These are phyloP conservation scores for Heracleum sosnowskyi DNA, from an alignment of 129 eudicot genomes.

Conservation along the genomic window DNA sequence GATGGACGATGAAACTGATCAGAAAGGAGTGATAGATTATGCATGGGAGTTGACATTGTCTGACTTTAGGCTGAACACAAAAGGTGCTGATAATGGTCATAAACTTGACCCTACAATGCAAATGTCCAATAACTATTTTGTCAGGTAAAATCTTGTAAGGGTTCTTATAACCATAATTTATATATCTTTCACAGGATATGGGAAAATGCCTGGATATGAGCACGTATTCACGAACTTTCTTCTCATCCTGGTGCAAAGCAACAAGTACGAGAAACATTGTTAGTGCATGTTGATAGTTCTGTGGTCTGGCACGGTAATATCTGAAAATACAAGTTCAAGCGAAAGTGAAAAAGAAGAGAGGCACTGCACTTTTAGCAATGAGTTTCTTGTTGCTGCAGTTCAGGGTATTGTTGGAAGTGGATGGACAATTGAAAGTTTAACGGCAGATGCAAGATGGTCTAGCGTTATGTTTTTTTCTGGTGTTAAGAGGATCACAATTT, in stretches of 20 bases:
- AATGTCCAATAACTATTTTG: not conserved
- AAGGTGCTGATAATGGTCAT: not conserved
- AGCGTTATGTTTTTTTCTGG: not conserved
- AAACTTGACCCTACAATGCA: not conserved
- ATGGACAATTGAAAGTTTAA: not conserved
- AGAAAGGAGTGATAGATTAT: slow-evolving; percentile 72
- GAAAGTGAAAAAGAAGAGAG: not conserved
- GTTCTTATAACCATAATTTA: not conserved
- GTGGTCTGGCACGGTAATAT: not conserved
- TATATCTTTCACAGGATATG: slow-evolving; percentile 56
- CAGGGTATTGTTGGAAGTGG: not conserved
- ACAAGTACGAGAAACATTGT: slow-evolving; percentile 48
- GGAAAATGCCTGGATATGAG: slow-evolving; percentile 99
- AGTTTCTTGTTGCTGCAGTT: not conserved
- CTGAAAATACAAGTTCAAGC: slow-evolving; percentile 12
- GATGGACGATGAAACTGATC: slow-evolving; percentile 77
- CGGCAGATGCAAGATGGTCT: not conserved
- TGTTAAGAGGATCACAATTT: not conserved
- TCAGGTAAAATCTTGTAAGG: not conserved
- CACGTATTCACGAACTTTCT: slow-evolving; percentile 91
- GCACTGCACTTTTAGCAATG: not conserved
- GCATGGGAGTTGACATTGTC: slow-evolving; percentile 65
- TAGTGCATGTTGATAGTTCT: slow-evolving; percentile 6
- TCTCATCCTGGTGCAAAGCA: slow-evolving; percentile 53
- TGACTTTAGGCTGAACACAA: not conserved